phyloP scores from a whole-genome alignment of 108 stramenopile genomes.

The Stephanodiscus triporus region DNA sequence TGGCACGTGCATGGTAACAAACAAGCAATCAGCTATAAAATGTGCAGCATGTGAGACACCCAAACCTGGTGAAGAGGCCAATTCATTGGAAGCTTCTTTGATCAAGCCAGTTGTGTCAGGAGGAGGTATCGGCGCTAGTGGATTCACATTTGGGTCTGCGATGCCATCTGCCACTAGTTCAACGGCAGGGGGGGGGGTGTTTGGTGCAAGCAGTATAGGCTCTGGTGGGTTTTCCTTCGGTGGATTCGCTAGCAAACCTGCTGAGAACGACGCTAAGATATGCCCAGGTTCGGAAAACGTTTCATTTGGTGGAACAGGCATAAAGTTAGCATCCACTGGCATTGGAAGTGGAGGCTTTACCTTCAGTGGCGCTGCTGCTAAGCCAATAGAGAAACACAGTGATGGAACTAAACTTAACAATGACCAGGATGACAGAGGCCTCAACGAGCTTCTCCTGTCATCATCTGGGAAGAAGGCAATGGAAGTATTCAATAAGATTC shows the following conservation, averaged over 20 bases:
- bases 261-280: constrained; percentile 3
- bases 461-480: constrained; percentile 31
- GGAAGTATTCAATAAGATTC: constrained; percentile 60
- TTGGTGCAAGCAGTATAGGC: constrained; percentile 48
- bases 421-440: constrained; percentile 1
- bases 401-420: background rate
- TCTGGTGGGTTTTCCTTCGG: constrained; percentile 69
- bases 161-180: constrained; percentile 1
- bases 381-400: background rate
- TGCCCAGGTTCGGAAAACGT: constrained; percentile 59
- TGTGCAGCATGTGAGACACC: constrained; percentile 84
- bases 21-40: constrained; percentile 47
- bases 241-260: constrained; percentile 15
- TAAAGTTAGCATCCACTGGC: background rate
- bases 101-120: constrained; percentile 30
- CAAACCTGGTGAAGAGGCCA: constrained; percentile 64
- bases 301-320: constrained; percentile 48
- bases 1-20: constrained; percentile 76
- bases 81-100: constrained; percentile 11
- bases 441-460: constrained; percentile 4
- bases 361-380: background rate
- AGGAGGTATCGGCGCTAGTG: constrained; percentile 53
- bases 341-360: constrained; percentile 17
- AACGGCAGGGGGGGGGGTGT: constrained; percentile 3
- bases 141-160: constrained; percentile 63